phyloP scores from a whole-genome alignment of 352 stramenopile genomes.

The Blastocystis sp. region DNA sequence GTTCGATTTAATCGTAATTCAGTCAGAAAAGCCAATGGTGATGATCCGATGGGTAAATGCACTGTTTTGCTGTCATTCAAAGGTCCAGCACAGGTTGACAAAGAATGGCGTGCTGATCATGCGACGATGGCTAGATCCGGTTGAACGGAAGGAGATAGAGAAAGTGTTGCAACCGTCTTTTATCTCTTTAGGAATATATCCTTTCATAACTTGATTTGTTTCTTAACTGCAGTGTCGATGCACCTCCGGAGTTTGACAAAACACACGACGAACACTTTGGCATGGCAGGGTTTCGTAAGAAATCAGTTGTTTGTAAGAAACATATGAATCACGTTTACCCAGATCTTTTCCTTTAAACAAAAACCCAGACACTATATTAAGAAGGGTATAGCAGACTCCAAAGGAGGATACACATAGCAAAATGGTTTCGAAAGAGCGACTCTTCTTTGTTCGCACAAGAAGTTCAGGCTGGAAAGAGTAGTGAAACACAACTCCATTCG shows the following conservation, averaged over 20 bases:
- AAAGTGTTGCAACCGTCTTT: background rate
- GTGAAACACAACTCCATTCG: background rate
- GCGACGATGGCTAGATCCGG: constrained; percentile 52
- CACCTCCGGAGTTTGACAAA: constrained; percentile 61
- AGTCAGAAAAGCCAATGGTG: constrained; percentile 54
- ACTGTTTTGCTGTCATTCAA: background rate
- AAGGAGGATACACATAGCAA: background rate
- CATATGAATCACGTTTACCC: background rate
- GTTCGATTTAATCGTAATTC: constrained; percentile 50
- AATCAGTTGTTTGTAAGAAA: background rate
- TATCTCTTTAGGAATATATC: constrained; percentile 46
- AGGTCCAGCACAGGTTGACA: constrained; percentile 24
- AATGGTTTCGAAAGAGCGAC: background rate
- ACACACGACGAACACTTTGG: constrained; percentile 60
- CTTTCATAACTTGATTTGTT: background rate
- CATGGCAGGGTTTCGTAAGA: constrained; percentile 49
- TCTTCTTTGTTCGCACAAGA: background rate
- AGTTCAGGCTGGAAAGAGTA: constrained; percentile 32
- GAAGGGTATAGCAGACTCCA: background rate
- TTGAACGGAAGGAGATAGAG: constrained; percentile 41
- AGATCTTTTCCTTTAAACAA: background rate
- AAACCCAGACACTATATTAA: background rate
- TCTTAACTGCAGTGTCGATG: background rate
- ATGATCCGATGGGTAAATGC: constrained; percentile 44
- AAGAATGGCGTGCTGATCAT: constrained; percentile 47